A percentile compares a stretch with the other conserved stretches of the same genome.
These are phyloP conservation scores for Globisporangium alternatum DNA, from an alignment of 352 stramenopile species.

Conservation along the genomic window DNA sequence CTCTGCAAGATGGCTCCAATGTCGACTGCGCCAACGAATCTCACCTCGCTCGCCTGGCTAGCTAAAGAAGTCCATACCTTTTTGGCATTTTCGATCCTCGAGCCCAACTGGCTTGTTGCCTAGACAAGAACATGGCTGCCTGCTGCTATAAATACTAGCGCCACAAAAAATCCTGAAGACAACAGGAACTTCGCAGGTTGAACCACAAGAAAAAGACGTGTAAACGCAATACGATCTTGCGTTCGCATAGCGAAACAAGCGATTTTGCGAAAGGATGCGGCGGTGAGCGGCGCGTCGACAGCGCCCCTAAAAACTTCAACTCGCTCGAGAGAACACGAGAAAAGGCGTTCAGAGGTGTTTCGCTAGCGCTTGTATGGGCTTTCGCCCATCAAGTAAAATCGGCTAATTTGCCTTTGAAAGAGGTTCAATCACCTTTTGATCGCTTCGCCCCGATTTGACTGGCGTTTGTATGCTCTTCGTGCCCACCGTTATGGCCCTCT, in stretches of 20 bases:
- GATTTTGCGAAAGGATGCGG: background rate
- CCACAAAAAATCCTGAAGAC: background rate
- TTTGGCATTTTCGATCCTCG: background rate
- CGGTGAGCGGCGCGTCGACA: slow-evolving; percentile 8
- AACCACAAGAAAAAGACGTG: slow-evolving; percentile 11
- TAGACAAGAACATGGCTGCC: background rate
- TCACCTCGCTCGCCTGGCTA: background rate
- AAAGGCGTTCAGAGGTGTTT: no score
- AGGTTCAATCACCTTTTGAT: no score
- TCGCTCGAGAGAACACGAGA: background rate
- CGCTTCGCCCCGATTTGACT: no score
- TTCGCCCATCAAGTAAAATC: no score
- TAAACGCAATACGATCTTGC: slow-evolving; percentile 1
- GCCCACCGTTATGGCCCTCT: no score
- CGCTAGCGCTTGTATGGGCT: no score
- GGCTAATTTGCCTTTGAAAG: no score
- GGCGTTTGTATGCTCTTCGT: no score
- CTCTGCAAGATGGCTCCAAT: no score
- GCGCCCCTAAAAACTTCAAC: slow-evolving; percentile 9
- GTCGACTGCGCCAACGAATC: background rate
- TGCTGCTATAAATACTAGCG: background rate
- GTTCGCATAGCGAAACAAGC: background rate
- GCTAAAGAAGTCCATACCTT: no score
- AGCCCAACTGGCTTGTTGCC: background rate
- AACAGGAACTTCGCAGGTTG: background rate